Percentiles rank a stretch among this genome's conserved stretches.
These are phyloP conservation scores for Picochlorum sp. DNA, from an alignment of 139 green algal genomes.

Conservation along the genomic window DNA sequence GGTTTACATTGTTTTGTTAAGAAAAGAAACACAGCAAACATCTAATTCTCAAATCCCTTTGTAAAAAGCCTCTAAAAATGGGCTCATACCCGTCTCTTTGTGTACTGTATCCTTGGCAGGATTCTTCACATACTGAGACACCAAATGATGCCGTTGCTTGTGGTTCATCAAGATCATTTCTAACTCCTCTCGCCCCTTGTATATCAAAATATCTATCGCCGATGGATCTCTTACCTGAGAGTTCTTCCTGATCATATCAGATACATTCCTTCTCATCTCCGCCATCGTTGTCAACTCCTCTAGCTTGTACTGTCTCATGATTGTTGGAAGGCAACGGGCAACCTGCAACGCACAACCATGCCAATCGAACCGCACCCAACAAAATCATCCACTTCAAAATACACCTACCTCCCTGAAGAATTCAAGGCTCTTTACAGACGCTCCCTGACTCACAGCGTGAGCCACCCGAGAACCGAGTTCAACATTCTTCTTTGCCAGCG, in stretches of 20 bases:
- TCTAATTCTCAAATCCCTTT: conserved; percentile 22
- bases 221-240: conserved; percentile 28
- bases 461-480: conserved; percentile 1
- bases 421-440: neutral
- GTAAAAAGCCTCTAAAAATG: conserved; percentile 43
- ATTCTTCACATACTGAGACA: conserved; percentile 32
- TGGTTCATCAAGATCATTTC: conserved; percentile 76
- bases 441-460: neutral
- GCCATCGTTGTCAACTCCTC: conserved; percentile 36
- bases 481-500: conserved; percentile 4
- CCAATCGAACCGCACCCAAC: neutral
- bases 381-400: neutral
- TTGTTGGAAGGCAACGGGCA: conserved; percentile 35
- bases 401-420: conserved; percentile 3
- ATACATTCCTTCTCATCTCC: conserved; percentile 36
- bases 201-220: conserved; percentile 71
- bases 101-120: conserved; percentile 13
- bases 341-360: conserved; percentile 23
- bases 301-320: conserved; percentile 43
- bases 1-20: conserved; percentile 57
- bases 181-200: conserved; percentile 79
- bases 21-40: conserved; percentile 7
- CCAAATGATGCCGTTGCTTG: conserved; percentile 77
- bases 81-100: conserved; percentile 4
- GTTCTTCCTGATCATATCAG: conserved; percentile 34